These are phyloP conservation scores for Thraustochytrium sp. DNA, from an alignment of 352 stramenopile genomes.

Conservation along the genomic window DNA sequence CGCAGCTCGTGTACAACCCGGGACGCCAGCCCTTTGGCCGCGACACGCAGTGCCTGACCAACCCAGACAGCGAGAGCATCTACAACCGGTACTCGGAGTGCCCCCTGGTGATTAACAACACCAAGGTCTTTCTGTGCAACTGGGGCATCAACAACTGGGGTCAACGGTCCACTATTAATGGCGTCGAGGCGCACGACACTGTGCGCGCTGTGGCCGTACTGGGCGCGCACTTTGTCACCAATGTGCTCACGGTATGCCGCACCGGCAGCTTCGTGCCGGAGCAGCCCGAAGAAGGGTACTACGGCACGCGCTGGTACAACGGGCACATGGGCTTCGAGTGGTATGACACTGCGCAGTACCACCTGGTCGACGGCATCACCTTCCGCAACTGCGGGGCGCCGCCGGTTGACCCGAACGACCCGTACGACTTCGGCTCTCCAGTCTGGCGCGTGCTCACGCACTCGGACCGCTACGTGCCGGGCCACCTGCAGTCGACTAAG, in stretches of 20 bases:
- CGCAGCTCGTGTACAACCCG: neutral
- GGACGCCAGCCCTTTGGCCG: neutral
- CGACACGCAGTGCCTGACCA: no score
- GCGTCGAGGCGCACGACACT: neutral
- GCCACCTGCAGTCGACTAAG: neutral
- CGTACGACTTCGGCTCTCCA: neutral
- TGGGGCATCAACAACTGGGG: slow-evolving; percentile 36
- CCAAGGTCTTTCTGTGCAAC: slow-evolving; percentile 28
- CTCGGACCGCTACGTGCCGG: slow-evolving; percentile 8
- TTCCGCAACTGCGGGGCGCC: slow-evolving; percentile 5
- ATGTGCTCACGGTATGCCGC: slow-evolving; percentile 1
- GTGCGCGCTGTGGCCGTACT: neutral
- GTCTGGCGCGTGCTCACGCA: neutral
- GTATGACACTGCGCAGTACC: slow-evolving; percentile 13
- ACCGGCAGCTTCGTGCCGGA: neutral
- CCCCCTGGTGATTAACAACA: neutral
- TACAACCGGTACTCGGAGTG: neutral
- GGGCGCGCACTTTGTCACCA: neutral
- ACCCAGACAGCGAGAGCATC: no score
- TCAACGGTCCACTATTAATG: neutral
- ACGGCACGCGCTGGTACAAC: neutral
- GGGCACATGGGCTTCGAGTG: neutral
- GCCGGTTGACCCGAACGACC: no score
- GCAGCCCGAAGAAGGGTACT: neutral
- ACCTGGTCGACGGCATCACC: neutral